Evolutionary conservation across 164 flowering plant genomes (phyloP).

Genomic region (Magnolia changhungtana): DNA sequence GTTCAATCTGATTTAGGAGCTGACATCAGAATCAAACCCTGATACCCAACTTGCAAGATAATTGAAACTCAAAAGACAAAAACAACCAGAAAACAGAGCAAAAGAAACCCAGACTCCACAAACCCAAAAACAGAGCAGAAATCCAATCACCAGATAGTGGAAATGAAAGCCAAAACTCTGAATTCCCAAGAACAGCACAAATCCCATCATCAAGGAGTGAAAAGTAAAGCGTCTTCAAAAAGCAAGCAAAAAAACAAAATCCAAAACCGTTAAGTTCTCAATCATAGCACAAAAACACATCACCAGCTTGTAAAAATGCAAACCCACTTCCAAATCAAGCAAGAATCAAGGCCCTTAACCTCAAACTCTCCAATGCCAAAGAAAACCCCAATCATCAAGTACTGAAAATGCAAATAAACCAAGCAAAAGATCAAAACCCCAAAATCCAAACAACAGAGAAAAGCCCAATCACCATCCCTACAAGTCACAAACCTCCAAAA

Average conservation of each 20-base stretch:
- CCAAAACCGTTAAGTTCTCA: not conserved
- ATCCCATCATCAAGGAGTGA: not conserved
- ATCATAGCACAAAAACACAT: not conserved
- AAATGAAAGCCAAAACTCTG: not conserved
- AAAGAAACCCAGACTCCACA: not conserved
- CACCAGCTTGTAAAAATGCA: not conserved
- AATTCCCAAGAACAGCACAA: not conserved
- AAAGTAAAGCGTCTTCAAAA: not conserved
- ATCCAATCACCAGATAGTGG: not conserved
- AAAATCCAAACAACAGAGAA: not conserved
- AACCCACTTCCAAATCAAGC: not conserved
- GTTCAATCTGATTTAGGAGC: slow-evolving; percentile 34
- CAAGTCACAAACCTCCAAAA: too few species aligned
- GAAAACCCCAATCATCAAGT: not conserved
- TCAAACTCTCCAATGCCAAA: not conserved
- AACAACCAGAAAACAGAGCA: not conserved
- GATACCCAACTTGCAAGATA: not conserved
- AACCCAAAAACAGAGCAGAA: not conserved
- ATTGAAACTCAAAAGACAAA: not conserved
- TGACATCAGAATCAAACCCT: not conserved
- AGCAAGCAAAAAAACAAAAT: not conserved
- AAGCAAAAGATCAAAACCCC: not conserved
- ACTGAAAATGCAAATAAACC: not conserved
- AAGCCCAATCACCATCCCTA: not conserved
- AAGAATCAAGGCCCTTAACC: not conserved